A percentile compares a stretch with the other conserved stretches of the same genome.
phyloP scores from a whole-genome alignment of 1,139 yeast species.

The Komagataea norvegica region DNA sequence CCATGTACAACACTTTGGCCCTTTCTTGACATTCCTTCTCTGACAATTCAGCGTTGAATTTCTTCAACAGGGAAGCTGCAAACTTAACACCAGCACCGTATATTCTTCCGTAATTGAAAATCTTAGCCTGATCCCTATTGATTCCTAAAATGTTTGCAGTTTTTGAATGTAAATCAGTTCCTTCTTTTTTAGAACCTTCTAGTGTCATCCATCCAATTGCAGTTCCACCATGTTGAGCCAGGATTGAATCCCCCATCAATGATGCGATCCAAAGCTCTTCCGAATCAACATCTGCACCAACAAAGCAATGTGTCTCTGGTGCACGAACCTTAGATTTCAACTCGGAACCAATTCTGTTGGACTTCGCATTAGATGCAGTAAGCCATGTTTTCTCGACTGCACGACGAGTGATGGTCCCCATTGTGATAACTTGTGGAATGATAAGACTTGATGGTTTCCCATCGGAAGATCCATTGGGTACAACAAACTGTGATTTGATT shows the following conservation, averaged over 20 bases:
- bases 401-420: constrained; percentile 96
- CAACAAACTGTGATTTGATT: constrained; percentile 80
- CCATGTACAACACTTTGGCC: constrained; percentile 66
- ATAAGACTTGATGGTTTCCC: constrained; percentile 38
- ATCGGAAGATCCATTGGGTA: constrained; percentile 25
- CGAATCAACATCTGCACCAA: constrained; percentile 98
- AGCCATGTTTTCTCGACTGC: constrained; percentile 98
- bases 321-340: constrained; percentile 82
- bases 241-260: constrained; percentile 84
- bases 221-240: constrained; percentile 89
- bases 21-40: constrained; percentile 64
- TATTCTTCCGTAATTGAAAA: constrained; percentile 93
- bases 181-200: constrained; percentile 88
- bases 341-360: constrained; percentile 85
- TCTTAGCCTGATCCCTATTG: constrained; percentile 85
- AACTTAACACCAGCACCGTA: constrained; percentile 96
- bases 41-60: constrained; percentile 68
- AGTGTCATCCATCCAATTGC: constrained; percentile 99
- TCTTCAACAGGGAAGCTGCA: constrained; percentile 76
- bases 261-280: constrained; percentile 99
- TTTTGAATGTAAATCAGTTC: constrained; percentile 92
- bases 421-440: constrained; percentile 75
- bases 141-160: constrained; percentile 90
- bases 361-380: constrained; percentile 92
- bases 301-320: constrained; percentile 85